Evolutionary conservation across 805 yeast genomes (phyloP).

Genomic region (Hanseniaspora occidentalis): DNA sequence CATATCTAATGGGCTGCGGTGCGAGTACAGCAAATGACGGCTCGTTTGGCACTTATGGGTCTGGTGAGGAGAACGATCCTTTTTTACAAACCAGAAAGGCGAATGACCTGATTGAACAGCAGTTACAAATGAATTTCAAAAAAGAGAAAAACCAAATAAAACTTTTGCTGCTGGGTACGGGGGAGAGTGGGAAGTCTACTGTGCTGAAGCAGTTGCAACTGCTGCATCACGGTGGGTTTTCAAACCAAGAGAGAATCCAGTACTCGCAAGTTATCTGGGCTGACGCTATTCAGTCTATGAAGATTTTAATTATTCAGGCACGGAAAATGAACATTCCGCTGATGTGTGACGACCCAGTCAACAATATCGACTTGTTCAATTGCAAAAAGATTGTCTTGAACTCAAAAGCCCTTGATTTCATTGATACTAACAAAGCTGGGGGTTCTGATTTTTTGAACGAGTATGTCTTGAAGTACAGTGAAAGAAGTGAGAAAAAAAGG

Average conservation of each 20-base stretch:
- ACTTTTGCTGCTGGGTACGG: conserved; percentile 78
- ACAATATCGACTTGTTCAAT: conserved; percentile 30
- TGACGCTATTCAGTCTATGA: conserved; percentile 79
- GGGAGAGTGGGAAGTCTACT: conserved; percentile 90
- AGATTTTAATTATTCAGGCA: conserved; percentile 63
- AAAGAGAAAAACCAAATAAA: conserved; percentile 50
- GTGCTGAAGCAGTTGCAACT: conserved; percentile 81
- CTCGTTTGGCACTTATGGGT: conserved; percentile 8
- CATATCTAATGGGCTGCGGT: conserved; percentile 50
- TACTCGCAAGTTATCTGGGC: conserved; percentile 88
- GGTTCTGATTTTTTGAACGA: conserved; percentile 51
- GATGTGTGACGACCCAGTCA: conserved; percentile 45
- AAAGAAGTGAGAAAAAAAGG: conserved; percentile 38
- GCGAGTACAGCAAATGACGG: conserved; percentile 34
- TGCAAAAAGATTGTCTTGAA: conserved; percentile 39
- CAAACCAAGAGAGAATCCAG: conserved; percentile 63
- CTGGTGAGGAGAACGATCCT: conserved; percentile 36
- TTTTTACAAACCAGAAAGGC: conserved; percentile 40
- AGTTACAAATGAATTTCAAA: conserved; percentile 39
- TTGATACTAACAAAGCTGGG: conserved; percentile 57
- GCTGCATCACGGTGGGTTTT: conserved; percentile 76
- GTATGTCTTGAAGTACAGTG: conserved; percentile 50
- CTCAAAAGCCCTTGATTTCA: conserved; percentile 45
- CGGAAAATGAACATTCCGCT: conserved; percentile 48
- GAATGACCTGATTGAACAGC: conserved; percentile 54